Conservation (phyloP, 2,329 filamentous ascomycete species). For the Arthrinium puccinioides region DNA sequence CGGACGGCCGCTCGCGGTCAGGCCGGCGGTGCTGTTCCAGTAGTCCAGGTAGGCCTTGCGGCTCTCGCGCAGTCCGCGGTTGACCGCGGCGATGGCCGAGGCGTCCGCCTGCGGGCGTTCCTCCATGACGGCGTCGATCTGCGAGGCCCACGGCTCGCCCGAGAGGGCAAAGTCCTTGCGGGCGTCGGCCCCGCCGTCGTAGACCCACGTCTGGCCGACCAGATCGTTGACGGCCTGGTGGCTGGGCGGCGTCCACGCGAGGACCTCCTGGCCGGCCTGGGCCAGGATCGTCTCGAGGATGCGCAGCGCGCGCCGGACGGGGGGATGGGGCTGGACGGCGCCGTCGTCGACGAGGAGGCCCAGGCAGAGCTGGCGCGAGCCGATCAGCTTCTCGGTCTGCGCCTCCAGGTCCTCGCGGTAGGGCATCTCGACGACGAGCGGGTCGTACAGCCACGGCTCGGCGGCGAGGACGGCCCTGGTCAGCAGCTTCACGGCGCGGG, state of each 20-base stretch:
- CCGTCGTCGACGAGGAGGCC: conserved; percentile 25
- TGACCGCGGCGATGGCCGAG: conserved; percentile 19
- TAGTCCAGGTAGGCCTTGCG: conserved; percentile 24
- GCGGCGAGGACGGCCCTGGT: conserved; percentile 21
- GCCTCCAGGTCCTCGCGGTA: conserved; percentile 25
- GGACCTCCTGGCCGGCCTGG: conserved; percentile 16
- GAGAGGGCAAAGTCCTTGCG: background rate
- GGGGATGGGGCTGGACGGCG: conserved; percentile 27
- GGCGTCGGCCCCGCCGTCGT: conserved; percentile 22
- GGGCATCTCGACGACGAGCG: conserved; percentile 25
- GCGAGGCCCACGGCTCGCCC: conserved; percentile 2
- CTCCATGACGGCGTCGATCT: conserved; percentile 9
- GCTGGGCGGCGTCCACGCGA: conserved; percentile 22
- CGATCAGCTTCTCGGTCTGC: conserved; percentile 13
- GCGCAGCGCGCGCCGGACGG: conserved; percentile 23
- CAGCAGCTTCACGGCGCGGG: conserved; percentile 12
- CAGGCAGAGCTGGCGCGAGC: conserved; percentile 15
- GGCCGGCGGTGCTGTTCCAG: conserved; percentile 10
- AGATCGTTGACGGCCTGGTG: conserved; percentile 12
- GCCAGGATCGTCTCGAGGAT: conserved; percentile 17
- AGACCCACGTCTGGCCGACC: conserved; percentile 17
- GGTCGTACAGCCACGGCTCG: conserved; percentile 28
- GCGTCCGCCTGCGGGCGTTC: conserved; percentile 12
- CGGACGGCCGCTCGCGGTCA: conserved; percentile 9
- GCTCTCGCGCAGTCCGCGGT: conserved; percentile 24